Evolutionary conservation across 2,329 filamentous ascomycete genomes (phyloP).

Genomic region (Alternaria dauci): DNA sequence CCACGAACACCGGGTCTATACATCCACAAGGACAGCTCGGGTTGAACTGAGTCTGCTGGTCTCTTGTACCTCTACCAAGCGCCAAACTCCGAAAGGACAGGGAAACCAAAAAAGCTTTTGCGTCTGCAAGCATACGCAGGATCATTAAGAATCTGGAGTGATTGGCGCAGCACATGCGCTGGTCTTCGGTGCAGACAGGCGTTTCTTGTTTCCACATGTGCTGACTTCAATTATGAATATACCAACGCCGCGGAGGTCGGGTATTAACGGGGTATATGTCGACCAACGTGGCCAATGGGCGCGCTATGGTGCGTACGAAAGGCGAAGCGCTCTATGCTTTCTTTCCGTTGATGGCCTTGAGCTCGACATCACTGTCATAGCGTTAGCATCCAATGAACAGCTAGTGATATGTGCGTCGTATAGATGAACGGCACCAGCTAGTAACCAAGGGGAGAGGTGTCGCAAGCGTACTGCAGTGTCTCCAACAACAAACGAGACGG

Average conservation of each 20-base stretch:
- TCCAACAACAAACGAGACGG: neutral
- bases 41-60: slow-evolving; percentile 4
- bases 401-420: slow-evolving; percentile 16
- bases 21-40: neutral
- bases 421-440: slow-evolving; percentile 6
- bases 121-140: neutral
- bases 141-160: slow-evolving; percentile 5
- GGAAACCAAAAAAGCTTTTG: neutral
- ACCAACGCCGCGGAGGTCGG: slow-evolving; percentile 11
- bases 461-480: slow-evolving; percentile 8
- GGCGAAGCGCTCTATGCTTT: slow-evolving; percentile 41
- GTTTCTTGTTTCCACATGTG: neutral
- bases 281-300: slow-evolving; percentile 8
- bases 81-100: slow-evolving; percentile 4
- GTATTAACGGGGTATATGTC: slow-evolving; percentile 19
- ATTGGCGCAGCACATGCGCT: slow-evolving; percentile 9
- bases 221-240: neutral
- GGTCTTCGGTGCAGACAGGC: neutral
- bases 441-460: slow-evolving; percentile 1
- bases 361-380: slow-evolving; percentile 68
- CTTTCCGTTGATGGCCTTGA: slow-evolving; percentile 69
- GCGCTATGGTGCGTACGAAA: slow-evolving; percentile 6
- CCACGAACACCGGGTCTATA: neutral
- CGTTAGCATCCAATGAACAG: slow-evolving; percentile 22
- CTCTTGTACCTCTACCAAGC: slow-evolving; percentile 1